A percentile compares a stretch with the other conserved stretches of the same genome.
These are phyloP conservation scores for Acrocalymma vagum DNA, from an alignment of 2,329 filamentous ascomycete genomes.

Conservation along the genomic window DNA sequence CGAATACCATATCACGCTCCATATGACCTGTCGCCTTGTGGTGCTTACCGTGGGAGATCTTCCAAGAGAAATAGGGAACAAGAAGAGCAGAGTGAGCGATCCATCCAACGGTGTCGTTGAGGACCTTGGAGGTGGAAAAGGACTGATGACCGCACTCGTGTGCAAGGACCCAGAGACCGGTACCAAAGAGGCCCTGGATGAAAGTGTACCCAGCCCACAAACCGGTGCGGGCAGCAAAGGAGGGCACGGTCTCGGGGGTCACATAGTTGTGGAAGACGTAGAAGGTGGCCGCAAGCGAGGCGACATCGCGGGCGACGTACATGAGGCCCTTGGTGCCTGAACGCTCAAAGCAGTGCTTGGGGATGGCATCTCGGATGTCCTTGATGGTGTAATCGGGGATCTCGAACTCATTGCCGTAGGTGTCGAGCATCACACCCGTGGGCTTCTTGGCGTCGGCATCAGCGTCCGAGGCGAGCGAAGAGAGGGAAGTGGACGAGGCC, in stretches of 20 bases:
- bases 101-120: conserved; percentile 95
- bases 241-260: conserved; percentile 84
- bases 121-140: conserved; percentile 88
- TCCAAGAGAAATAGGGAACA: conserved; percentile 99
- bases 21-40: conserved; percentile 99
- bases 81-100: conserved; percentile 86
- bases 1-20: conserved; percentile 98
- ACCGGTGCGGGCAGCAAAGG: conserved; percentile 68
- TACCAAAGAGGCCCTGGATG: conserved; percentile 90
- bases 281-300: conserved; percentile 78
- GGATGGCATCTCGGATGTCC: conserved; percentile 95
- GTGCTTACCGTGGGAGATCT: conserved; percentile 98
- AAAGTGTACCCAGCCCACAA: conserved; percentile 77
- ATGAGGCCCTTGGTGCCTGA: conserved; percentile 76
- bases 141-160: conserved; percentile 98
- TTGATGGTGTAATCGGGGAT: conserved; percentile 97
- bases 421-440: conserved; percentile 80
- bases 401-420: conserved; percentile 93
- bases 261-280: conserved; percentile 88
- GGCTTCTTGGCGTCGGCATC: conserved; percentile 55
- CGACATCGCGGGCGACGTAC: conserved; percentile 86
- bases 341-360: conserved; percentile 95
- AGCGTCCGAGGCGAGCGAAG: conserved; percentile 79
- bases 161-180: conserved; percentile 93
- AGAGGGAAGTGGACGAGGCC: conserved; percentile 87